A percentile compares a stretch with the other conserved stretches of the same genome.
phyloP scores from a whole-genome alignment of 2,329 filamentous ascomycete genomes.

The Neopestalotiopsis sp. region DNA sequence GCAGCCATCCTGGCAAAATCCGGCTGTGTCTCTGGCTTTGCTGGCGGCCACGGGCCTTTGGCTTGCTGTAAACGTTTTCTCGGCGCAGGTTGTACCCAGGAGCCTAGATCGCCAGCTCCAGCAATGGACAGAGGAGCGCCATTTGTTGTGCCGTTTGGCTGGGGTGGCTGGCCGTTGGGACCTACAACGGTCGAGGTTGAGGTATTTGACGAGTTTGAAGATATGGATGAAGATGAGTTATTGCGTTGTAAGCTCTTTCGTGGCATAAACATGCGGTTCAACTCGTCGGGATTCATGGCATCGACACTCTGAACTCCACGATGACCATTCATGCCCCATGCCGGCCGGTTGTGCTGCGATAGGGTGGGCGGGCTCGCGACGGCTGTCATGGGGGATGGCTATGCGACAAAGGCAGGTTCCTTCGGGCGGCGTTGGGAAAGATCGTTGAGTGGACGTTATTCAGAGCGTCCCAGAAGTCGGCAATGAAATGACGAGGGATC shows the following conservation, averaged over 20 bases:
- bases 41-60: constrained; percentile 51
- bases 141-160: constrained; percentile 51
- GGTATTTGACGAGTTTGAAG: constrained; percentile 65
- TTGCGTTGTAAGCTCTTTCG: constrained; percentile 86
- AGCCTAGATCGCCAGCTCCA: constrained; percentile 52
- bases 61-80: constrained; percentile 60
- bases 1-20: constrained; percentile 52
- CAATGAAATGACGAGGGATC: neutral
- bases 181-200: constrained; percentile 69
- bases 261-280: constrained; percentile 86
- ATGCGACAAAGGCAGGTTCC: neutral
- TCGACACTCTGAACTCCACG: constrained; percentile 49
- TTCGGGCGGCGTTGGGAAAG: neutral
- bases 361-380: constrained; percentile 71
- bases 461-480: neutral
- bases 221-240: constrained; percentile 90
- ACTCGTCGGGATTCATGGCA: constrained; percentile 83
- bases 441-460: neutral
- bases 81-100: constrained; percentile 53
- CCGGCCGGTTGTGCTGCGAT: constrained; percentile 66
- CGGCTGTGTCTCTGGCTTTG: constrained; percentile 52
- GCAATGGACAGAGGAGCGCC: constrained; percentile 53
- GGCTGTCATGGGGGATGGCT: constrained; percentile 64
- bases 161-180: constrained; percentile 42
- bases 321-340: constrained; percentile 67